Base-by-base conservation (phyloP, 2,329 filamentous ascomycete genomes). In the Sclerotinia subarctica region DNA sequence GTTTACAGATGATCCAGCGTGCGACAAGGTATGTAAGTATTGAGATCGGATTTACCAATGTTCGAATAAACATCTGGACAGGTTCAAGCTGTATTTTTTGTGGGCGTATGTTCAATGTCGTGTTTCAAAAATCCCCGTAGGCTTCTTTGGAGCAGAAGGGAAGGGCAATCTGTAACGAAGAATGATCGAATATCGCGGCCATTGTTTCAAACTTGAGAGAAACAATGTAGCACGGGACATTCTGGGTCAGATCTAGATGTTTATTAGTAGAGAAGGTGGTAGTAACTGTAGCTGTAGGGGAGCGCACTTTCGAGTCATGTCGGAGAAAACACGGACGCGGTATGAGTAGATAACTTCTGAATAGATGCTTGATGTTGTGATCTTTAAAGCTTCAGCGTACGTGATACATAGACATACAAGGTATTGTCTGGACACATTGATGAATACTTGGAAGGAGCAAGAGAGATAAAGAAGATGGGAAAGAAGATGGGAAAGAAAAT, bases 1-100 rank as follows among this genome's bases (percentile, higher is more conserved):
- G 58, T 51, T 49, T 51, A 49, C 21, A 49, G 44, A 49, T 57
- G 5, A n/a, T 42, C 21, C 54, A 21, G 13, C 38, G 24, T 35
- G 29, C 32, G 44, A 49, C 32, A 32, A 62, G 46, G 46, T 19
- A 21, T 35, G 58, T 32, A 29, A 17, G 26, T 46, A 29, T 62
- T 51, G 46, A 38, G 29, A 62, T 49, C 4, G 46, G 49, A 62
- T 51, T 13, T 13, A 51, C 21, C 26, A 62, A 38, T 26, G n/a
- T 62, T 38, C 21, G 7, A 62, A 51, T 19, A 51, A 63, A 63
- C 46, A 63, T 63, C 59, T 26, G n/a, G 17, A 58, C 35, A 63
- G 15, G 17, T 38, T 51, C 21, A 63, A 38, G 29, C 59, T 21
- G 19, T 24, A 21, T 26, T 21, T 63, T 42, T 21, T 13, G 24